Evolutionary conservation across 352 stramenopile species (phyloP), one percentile per base, ranked within the genome.

Genomic region (Globisporangium megalacanthum): DNA sequence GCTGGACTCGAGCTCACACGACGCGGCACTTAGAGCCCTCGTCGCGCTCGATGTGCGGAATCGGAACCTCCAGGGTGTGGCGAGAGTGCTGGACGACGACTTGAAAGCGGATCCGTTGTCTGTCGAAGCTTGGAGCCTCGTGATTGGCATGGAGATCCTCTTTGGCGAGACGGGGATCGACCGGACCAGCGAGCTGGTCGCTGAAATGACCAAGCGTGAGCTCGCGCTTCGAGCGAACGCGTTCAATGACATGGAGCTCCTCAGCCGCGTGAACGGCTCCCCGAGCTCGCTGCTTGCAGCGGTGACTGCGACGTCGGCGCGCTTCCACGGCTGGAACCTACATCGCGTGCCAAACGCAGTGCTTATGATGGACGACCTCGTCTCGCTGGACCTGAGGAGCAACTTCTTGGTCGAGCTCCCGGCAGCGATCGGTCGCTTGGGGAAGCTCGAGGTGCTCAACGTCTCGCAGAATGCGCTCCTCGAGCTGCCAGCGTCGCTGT

Each of bases 391-490:
- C 60, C 36, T 91, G 17, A 75, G 68, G 35, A 55, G 68, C 20
- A 91, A 91, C 48, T 52, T 73, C 10, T 58, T 88, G 14, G 63
- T 71, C 9, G 62, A 80, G 11, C 50, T 91, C 14, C 78, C 80
- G 0, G 56, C 48, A 3, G 54, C 61, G 1, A 65, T 91, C 33
- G 55, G 51, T 20, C 60, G 56, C 0, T 57, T 90, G 29, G 56
- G 57, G 6, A 67, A 69, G 25, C 61, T 91, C 0, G 33, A 67
- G 50, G 48, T 72, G 52, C 65, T 91, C 13, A 63, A 83, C 49
- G 55, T 77, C n/a, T 84, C 81, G 25, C 69, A 85, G 51, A 91
- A 91, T 39, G 61, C 75, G 6, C 58, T 91, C 11, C 19, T 77
- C 5, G 54, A 60, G 6, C 56, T 91, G 14, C 77, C 79, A 35